A percentile compares a stretch with the other conserved stretches of the same genome.
Conservation (phyloP, 306 rosid species). For the Alnus rubra region DNA sequence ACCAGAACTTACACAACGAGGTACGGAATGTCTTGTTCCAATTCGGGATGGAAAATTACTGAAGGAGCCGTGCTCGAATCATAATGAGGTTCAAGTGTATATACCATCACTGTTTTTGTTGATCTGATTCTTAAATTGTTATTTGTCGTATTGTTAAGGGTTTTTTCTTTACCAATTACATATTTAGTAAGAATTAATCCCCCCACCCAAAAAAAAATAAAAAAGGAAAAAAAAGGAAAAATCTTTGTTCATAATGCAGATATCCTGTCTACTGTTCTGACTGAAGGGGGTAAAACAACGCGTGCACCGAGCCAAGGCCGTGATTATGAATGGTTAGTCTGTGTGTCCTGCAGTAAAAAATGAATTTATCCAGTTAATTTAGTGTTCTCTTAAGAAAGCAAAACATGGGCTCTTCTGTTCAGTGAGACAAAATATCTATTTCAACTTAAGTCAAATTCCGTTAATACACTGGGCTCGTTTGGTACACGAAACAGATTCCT, state of each 20-base stretch:
- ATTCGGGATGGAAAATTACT: constrained; percentile 83
- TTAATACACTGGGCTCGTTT: too few species aligned
- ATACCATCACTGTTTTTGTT: constrained; percentile 18
- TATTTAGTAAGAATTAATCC: neutral
- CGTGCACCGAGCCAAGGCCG: neutral
- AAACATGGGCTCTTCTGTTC: neutral
- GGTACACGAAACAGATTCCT: too few species aligned
- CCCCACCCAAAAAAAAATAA: neutral
- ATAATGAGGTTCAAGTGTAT: constrained; percentile 35
- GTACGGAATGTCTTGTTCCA: constrained; percentile 71
- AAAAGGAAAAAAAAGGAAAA: too few species aligned
- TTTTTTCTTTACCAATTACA: neutral
- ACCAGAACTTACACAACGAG: constrained; percentile 81
- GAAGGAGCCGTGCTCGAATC: constrained; percentile 93
- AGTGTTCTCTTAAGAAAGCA: neutral
- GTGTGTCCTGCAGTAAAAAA: neutral
- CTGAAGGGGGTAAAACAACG: neutral
- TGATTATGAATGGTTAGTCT: too few species aligned
- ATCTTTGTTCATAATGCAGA: neutral
- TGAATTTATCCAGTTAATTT: neutral
- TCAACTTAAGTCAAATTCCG: too few species aligned
- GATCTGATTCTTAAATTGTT: neutral
- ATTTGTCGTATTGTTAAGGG: neutral
- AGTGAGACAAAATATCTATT: neutral
- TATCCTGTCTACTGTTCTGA: neutral